These are phyloP conservation scores for Ascosphaera aggregata DNA, from an alignment of 2,329 filamentous ascomycete genomes.

Conservation along the genomic window DNA sequence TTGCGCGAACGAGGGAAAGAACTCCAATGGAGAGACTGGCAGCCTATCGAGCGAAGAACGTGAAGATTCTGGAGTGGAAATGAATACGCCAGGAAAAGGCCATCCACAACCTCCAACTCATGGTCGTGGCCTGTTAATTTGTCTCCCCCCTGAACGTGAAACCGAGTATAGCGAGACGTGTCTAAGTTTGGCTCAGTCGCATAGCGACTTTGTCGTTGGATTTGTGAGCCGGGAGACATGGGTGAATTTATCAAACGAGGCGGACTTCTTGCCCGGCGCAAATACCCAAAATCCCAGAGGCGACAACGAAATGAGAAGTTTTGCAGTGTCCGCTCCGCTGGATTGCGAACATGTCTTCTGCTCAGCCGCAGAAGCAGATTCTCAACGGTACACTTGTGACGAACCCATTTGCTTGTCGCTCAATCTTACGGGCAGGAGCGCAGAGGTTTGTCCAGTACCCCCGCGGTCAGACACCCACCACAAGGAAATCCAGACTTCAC, in stretches of 20 bases:
- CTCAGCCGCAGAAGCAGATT: not conserved
- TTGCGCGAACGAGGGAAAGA: conserved; percentile 1
- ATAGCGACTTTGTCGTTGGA: conserved; percentile 19
- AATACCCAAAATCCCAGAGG: conserved; percentile 6
- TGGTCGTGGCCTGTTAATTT: conserved; percentile 15
- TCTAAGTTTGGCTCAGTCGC: conserved; percentile 16
- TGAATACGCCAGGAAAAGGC: conserved; percentile 1
- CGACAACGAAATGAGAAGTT: conserved; percentile 5
- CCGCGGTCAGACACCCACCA: conserved; percentile 1
- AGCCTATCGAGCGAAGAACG: conserved; percentile 1
- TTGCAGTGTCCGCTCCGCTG: conserved; percentile 11
- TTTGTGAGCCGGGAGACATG: conserved; percentile 15
- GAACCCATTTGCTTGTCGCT: not conserved
- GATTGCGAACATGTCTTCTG: conserved; percentile 6
- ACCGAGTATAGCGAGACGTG: conserved; percentile 14
- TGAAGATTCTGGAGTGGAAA: conserved; percentile 4
- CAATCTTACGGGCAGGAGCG: not conserved
- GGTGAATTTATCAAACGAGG: conserved; percentile 11
- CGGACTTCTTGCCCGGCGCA: conserved; percentile 10
- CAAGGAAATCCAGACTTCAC: conserved; percentile 5
- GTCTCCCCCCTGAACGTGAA: conserved; percentile 12
- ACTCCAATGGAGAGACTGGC: not conserved
- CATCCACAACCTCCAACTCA: conserved; percentile 13
- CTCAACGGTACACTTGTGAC: not conserved
- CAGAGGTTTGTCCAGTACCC: conserved; percentile 1